A percentile compares a stretch with the other conserved stretches of the same genome.
phyloP scores from a whole-genome alignment of 257 asterid species.

The Henckelia pumila region DNA sequence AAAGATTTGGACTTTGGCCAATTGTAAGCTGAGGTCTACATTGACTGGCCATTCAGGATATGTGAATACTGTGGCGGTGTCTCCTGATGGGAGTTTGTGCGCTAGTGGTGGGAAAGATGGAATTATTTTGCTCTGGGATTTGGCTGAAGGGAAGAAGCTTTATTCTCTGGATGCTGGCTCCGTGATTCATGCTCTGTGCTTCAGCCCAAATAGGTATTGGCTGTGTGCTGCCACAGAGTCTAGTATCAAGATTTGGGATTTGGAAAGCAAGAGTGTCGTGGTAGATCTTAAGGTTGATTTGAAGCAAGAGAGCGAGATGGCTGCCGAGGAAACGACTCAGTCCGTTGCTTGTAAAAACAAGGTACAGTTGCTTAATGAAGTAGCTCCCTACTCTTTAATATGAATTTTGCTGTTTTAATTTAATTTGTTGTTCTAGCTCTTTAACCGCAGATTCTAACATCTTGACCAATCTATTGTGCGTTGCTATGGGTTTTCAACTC shows the following conservation, averaged over 20 bases:
- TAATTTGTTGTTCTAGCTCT: background rate
- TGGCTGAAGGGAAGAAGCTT: slow-evolving; percentile 79
- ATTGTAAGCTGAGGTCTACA: slow-evolving; percentile 68
- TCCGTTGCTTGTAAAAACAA: slow-evolving; percentile 48
- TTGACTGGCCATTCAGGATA: slow-evolving; percentile 72
- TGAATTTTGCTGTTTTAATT: background rate
- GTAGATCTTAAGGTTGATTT: slow-evolving; percentile 72
- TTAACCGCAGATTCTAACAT: background rate
- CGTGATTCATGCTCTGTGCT: slow-evolving; percentile 71
- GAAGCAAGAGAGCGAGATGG: slow-evolving; percentile 68
- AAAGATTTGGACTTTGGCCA: slow-evolving; percentile 75
- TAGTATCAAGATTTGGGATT: slow-evolving; percentile 89
- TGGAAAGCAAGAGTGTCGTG: slow-evolving; percentile 91
- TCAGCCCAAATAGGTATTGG: slow-evolving; percentile 95
- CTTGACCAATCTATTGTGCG: background rate
- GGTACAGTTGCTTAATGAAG: slow-evolving; percentile 30
- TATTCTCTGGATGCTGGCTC: slow-evolving; percentile 81
- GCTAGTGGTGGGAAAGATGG: slow-evolving; percentile 97
- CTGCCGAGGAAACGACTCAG: slow-evolving; percentile 40
- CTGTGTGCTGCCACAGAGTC: slow-evolving; percentile 87
- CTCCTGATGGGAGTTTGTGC: slow-evolving; percentile 83
- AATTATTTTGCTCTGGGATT: slow-evolving; percentile 81
- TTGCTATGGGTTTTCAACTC: background rate
- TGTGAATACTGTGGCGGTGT: slow-evolving; percentile 73
- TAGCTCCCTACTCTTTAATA: background rate